A percentile compares a stretch with the other conserved stretches of the same genome.
Evolutionary conservation across 768 basidiomycete genomes (phyloP).

Genomic region (Russula dissimulans): DNA sequence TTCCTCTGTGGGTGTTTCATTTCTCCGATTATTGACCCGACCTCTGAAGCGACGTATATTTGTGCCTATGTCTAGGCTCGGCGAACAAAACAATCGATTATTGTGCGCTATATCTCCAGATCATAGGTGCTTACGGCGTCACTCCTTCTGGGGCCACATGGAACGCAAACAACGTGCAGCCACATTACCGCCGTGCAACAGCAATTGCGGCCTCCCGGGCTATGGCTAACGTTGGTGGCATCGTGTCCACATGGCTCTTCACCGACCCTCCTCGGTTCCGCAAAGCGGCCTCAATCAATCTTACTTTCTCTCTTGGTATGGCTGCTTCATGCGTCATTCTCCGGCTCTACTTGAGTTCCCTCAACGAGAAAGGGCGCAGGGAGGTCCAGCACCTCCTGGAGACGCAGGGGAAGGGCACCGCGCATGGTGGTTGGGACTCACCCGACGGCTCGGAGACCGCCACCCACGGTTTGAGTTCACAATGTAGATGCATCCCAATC

Average conservation of each 20-base stretch:
- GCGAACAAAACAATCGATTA: slow-evolving; percentile 21
- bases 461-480: slow-evolving; percentile 17
- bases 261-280: slow-evolving; percentile 13
- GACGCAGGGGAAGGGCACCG: not conserved
- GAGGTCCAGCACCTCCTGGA: not conserved
- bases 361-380: slow-evolving; percentile 10
- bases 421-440: slow-evolving; percentile 14
- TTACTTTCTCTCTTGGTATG: slow-evolving; percentile 7
- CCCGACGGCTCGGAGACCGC: slow-evolving; percentile 13
- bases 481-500: too few species aligned
- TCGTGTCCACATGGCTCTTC: slow-evolving; percentile 16
- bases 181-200: slow-evolving; percentile 26
- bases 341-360: slow-evolving; percentile 2
- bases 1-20: slow-evolving; percentile 15
- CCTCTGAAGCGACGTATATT: not conserved
- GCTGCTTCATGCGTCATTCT: not conserved
- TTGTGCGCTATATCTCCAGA: slow-evolving; percentile 26
- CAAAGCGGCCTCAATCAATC: slow-evolving; percentile 14
- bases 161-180: slow-evolving; percentile 27
- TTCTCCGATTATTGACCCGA: not conserved
- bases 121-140: slow-evolving; percentile 24
- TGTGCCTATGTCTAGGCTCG: slow-evolving; percentile 7
- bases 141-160: slow-evolving; percentile 24
- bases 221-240: slow-evolving; percentile 16
- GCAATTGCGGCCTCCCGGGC: slow-evolving; percentile 24